Base-by-base conservation (phyloP, 495 filamentous ascomycete species). In the Amniculicola lignicola region DNA sequence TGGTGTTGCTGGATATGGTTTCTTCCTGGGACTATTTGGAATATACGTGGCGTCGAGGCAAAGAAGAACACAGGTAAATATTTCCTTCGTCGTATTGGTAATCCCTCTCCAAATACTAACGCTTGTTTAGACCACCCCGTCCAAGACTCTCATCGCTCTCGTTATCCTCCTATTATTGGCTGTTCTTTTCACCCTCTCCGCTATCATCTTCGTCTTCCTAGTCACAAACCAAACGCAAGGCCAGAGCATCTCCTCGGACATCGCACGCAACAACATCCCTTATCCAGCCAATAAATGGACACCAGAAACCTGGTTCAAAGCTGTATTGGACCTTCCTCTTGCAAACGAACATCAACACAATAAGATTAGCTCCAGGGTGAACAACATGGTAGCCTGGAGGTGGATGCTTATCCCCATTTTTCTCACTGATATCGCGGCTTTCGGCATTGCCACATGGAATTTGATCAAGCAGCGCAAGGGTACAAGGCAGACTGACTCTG, bases 371-470 rank as follows among this genome's bases (percentile, higher is more conserved):
- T 54, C 61, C 12, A 72, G 78, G 35, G 53, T 79, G 47, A 64
- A 27, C 12, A 42, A 76, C 12, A 79, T 79, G 69, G 67, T 70
- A 25, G 77, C 68, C 4, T 81, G 79, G 78, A 66, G 73, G 54
- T 80, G 74, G 68, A 82, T 82, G 67, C 62, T 80, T 42, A 74
- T 81, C 15, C 68, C 76, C 5, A 63, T 82, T 64, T 76, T 79
- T 37, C 22, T 63, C 3, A 38, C 43, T 28, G 59, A 63, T 47
- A 36, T 81, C 10, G 39, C 76, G 10, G 74, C 73, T 14, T 66
- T 77, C 18, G 43, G 45, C 19, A 16, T 40, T 18, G 22, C 59
- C 7, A 38, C 42, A 11, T 22, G 25, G 31, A 53, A 51, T 15
- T 19, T 49, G 33, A 15, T 56, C 14, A 49, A 50, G 43, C 59